A percentile compares a stretch with the other conserved stretches of the same genome.
Evolutionary conservation across 768 basidiomycete genomes (phyloP).

Genomic region (Tulasnella sp.): DNA sequence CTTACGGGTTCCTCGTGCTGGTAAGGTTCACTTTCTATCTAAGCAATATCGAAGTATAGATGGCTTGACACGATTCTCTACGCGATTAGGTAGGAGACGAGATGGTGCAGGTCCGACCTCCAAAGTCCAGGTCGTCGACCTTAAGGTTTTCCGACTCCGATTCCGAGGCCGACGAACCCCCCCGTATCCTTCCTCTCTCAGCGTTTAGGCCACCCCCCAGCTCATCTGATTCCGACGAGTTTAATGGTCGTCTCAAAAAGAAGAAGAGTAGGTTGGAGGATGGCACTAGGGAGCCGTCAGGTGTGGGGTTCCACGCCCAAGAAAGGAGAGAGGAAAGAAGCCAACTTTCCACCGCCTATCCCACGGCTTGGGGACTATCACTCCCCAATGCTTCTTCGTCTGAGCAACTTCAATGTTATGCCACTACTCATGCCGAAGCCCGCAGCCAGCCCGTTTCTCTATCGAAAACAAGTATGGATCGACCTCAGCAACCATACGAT

Average conservation of each 20-base stretch:
- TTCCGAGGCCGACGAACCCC: not conserved
- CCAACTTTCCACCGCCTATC: too few relatives aligned
- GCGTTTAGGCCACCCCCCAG: not conserved
- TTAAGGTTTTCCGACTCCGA: not conserved
- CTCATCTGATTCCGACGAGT: not conserved
- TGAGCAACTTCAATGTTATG: too few relatives aligned
- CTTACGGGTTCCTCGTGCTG: not conserved
- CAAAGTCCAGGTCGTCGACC: not conserved
- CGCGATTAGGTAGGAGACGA: not conserved
- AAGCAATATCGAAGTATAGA: not conserved
- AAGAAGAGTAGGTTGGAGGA: not conserved
- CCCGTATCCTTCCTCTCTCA: not conserved
- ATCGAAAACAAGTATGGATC: too few relatives aligned
- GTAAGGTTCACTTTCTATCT: not conserved
- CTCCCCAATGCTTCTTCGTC: too few relatives aligned
- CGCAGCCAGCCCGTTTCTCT: too few relatives aligned
- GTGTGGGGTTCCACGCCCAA: too few relatives aligned
- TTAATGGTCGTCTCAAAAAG: not conserved
- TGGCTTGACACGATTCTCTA: not conserved
- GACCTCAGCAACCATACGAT: too few relatives aligned
- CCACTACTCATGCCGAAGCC: too few relatives aligned
- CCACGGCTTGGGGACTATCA: too few relatives aligned
- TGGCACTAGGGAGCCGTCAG: too few relatives aligned
- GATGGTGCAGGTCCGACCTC: not conserved
- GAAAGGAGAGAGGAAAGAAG: too few relatives aligned